Conservation (phyloP, 768 basidiomycete genomes). For the Tremella yokohamensis region DNA sequence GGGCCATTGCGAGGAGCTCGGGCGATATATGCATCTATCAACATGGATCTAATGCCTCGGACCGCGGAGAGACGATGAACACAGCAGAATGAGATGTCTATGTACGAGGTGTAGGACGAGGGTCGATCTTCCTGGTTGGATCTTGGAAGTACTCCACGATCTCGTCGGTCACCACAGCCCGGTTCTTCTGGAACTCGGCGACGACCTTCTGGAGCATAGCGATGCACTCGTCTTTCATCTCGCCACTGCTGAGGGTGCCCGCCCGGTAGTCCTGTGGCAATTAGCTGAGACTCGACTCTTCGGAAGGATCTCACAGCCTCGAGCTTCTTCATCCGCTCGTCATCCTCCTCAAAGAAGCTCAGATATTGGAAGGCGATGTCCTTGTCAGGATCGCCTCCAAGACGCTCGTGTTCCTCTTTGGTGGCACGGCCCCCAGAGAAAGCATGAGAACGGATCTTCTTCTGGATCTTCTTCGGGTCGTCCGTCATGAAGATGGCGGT, state of each 20-base stretch:
- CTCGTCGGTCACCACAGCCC: slow-evolving; percentile 74
- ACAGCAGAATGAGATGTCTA: too few relatives aligned
- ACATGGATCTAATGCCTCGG: too few relatives aligned
- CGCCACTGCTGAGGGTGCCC: slow-evolving; percentile 79
- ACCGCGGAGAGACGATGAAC: too few relatives aligned
- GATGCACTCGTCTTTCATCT: slow-evolving; percentile 87
- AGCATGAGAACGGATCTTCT: slow-evolving; percentile 92
- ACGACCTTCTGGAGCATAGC: slow-evolving; percentile 76
- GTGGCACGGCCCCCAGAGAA: slow-evolving; percentile 94
- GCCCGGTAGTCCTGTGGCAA: slow-evolving; percentile 81
- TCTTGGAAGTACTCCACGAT: slow-evolving; percentile 77
- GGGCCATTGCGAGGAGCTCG: too few relatives aligned
- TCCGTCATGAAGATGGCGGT: slow-evolving; percentile 96
- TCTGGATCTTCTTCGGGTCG: slow-evolving; percentile 87
- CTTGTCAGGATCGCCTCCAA: slow-evolving; percentile 89
- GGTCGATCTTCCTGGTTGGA: slow-evolving; percentile 66
- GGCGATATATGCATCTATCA: too few relatives aligned
- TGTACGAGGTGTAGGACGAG: slow-evolving; percentile 10
- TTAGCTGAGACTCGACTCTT: not conserved
- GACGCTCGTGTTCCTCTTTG: slow-evolving; percentile 84
- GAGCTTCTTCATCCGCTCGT: slow-evolving; percentile 73
- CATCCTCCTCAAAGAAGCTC: slow-evolving; percentile 91
- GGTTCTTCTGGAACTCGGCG: slow-evolving; percentile 80
- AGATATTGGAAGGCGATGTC: slow-evolving; percentile 95
- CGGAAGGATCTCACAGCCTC: slow-evolving; percentile 61